Percentiles rank a stretch among this genome's conserved stretches.
phyloP scores from a whole-genome alignment of 2,329 filamentous ascomycete genomes.

The Fusarium nematophilum region DNA sequence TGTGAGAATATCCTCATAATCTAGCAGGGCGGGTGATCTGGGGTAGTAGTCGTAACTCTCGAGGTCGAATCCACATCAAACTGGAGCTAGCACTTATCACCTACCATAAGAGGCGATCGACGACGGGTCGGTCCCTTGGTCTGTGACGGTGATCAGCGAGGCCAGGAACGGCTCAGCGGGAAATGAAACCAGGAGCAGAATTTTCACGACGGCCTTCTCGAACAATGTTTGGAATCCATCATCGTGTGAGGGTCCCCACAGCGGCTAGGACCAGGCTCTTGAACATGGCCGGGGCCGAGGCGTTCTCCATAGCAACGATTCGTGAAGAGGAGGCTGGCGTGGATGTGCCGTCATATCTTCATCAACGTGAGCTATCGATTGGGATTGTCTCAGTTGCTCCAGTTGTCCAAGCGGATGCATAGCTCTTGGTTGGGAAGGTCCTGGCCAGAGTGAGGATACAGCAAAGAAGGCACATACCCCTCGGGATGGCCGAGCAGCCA shows the following conservation, averaged over 20 bases:
- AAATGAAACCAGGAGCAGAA: constrained; percentile 29
- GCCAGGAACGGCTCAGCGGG: constrained; percentile 13
- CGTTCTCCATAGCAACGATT: constrained; percentile 18
- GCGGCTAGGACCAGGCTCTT: constrained; percentile 4
- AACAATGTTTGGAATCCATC: constrained; percentile 24
- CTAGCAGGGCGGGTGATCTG: constrained; percentile 25
- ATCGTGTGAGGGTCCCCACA: constrained; percentile 33
- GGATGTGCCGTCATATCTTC: constrained; percentile 8
- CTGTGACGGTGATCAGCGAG: constrained; percentile 24
- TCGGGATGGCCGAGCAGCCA: constrained; percentile 1
- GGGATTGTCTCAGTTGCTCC: constrained; percentile 12
- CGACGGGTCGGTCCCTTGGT: constrained; percentile 13
- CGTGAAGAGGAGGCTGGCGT: constrained; percentile 6
- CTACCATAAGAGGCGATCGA: constrained; percentile 18
- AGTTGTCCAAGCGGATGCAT: neutral
- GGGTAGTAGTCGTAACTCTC: constrained; percentile 25
- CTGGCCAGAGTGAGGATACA: neutral
- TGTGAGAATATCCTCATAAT: constrained; percentile 17
- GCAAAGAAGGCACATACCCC: neutral
- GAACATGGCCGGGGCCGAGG: constrained; percentile 3
- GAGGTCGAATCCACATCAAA: constrained; percentile 18
- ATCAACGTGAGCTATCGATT: constrained; percentile 14
- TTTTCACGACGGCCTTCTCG: constrained; percentile 36
- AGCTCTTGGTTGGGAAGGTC: neutral
- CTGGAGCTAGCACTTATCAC: constrained; percentile 15